Evolutionary conservation across 2,329 filamentous ascomycete species (phyloP).

Genomic region (Plenodomus tracheiphilus): DNA sequence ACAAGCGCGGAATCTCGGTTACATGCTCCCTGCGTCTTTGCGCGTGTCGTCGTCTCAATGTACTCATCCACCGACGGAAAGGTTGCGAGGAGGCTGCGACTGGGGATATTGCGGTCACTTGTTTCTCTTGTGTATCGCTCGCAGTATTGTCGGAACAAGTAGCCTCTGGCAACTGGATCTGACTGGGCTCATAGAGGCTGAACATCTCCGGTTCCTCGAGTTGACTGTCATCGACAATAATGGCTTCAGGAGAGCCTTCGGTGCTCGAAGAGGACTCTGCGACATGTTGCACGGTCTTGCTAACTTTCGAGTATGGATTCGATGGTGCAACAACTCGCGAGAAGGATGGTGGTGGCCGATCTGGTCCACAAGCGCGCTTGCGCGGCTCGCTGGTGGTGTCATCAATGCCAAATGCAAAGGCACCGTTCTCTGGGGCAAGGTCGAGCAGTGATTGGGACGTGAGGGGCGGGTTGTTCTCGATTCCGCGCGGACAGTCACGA

Average conservation of each 20-base stretch:
- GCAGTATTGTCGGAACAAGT: conserved; percentile 24
- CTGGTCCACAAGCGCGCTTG: conserved; percentile 24
- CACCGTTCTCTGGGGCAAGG: conserved; percentile 29
- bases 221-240: conserved; percentile 16
- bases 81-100: conserved; percentile 43
- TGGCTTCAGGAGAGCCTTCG: conserved; percentile 12
- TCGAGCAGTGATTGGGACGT: conserved; percentile 40
- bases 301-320: conserved; percentile 14
- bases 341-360: conserved; percentile 21
- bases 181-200: conserved; percentile 37
- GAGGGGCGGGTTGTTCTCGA: conserved; percentile 40
- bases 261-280: conserved; percentile 8
- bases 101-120: background rate
- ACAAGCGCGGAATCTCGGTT: conserved; percentile 40
- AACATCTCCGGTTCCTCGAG: conserved; percentile 27
- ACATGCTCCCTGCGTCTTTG: conserved; percentile 42
- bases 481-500: conserved; percentile 27
- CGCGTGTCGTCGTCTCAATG: conserved; percentile 62
- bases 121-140: conserved; percentile 9
- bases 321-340: conserved; percentile 12
- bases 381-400: conserved; percentile 18
- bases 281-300: conserved; percentile 3
- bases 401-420: conserved; percentile 2
- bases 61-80: conserved; percentile 75
- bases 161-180: conserved; percentile 30